These are phyloP conservation scores for Fusarium begoniae DNA, from an alignment of 2,329 filamentous ascomycete genomes.

Conservation along the genomic window DNA sequence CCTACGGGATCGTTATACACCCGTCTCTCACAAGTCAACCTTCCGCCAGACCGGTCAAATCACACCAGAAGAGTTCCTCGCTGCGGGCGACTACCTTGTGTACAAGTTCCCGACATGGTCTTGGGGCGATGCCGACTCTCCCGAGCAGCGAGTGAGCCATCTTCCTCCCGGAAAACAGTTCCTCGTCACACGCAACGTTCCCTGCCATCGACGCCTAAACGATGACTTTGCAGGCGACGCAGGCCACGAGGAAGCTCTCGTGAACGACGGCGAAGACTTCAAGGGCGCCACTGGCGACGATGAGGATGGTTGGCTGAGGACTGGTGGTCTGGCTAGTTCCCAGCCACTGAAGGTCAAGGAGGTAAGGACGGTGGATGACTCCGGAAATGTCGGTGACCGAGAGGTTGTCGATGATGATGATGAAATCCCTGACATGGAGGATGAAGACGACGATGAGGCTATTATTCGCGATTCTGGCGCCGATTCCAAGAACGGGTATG, in stretches of 20 bases:
- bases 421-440: conserved; percentile 98
- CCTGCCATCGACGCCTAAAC: conserved; percentile 89
- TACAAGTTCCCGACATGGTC: conserved; percentile 99
- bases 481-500: conserved; percentile 58
- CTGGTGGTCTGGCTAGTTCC: conserved; percentile 79
- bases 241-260: conserved; percentile 85
- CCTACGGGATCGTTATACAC: conserved; percentile 90
- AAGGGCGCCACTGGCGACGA: conserved; percentile 60
- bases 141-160: conserved; percentile 79
- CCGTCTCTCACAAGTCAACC: conserved; percentile 88
- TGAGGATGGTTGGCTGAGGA: conserved; percentile 92
- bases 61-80: conserved; percentile 95
- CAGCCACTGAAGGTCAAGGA: conserved; percentile 81
- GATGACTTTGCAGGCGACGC: conserved; percentile 93
- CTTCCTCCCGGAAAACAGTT: conserved; percentile 94
- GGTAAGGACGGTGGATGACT: conserved; percentile 88
- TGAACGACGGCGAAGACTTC: conserved; percentile 78
- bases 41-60: conserved; percentile 95
- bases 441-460: conserved; percentile 95
- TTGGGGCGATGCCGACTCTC: conserved; percentile 90
- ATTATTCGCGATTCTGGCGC: conserved; percentile 82
- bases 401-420: conserved; percentile 76
- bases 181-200: conserved; percentile 91
- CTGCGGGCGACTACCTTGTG: conserved; percentile 95
- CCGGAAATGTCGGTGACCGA: conserved; percentile 82